Evolutionary conservation across 177 flowering plant species (phyloP).

Genomic region (Vitis hybrid): DNA sequence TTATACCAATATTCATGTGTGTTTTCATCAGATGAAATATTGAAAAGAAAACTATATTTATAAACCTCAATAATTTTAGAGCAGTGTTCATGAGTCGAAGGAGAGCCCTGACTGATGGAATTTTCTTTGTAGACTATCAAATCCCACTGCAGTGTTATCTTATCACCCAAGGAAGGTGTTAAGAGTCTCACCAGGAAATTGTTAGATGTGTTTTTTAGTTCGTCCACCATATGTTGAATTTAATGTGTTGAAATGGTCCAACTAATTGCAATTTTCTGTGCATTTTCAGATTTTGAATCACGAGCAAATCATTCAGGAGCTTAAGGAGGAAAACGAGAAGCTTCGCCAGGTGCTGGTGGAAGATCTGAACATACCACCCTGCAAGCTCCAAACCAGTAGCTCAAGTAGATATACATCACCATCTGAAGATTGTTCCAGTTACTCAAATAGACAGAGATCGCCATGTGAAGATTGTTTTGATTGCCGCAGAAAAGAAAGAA

Average conservation of each 20-base stretch:
- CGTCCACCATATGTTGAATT: neutral
- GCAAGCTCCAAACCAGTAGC: constrained; percentile 48
- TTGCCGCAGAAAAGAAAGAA: constrained; percentile 68
- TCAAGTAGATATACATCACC: constrained; percentile 19
- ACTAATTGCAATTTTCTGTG: constrained; percentile 6
- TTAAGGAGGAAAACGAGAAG: constrained; percentile 73
- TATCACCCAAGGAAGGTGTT: no score
- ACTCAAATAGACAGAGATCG: constrained; percentile 5
- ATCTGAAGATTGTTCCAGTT: constrained; percentile 45
- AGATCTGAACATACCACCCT: constrained; percentile 64
- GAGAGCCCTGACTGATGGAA: no score
- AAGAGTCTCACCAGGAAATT: no score
- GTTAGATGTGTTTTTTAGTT: neutral
- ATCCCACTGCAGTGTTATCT: no score
- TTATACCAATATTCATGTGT: neutral
- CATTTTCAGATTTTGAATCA: constrained; percentile 71
- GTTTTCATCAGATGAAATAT: no score
- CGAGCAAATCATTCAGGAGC: constrained; percentile 64
- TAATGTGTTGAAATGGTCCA: neutral
- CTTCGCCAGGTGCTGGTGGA: constrained; percentile 67
- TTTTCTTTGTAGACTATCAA: no score
- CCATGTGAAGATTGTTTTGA: constrained; percentile 79
- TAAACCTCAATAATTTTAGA: no score
- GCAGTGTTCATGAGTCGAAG: no score
- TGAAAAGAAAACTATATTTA: no score